Evolutionary conservation across 495 filamentous ascomycete species (phyloP), one percentile per base, ranked within the genome.

Genomic region (Terfezia boudieri): DNA sequence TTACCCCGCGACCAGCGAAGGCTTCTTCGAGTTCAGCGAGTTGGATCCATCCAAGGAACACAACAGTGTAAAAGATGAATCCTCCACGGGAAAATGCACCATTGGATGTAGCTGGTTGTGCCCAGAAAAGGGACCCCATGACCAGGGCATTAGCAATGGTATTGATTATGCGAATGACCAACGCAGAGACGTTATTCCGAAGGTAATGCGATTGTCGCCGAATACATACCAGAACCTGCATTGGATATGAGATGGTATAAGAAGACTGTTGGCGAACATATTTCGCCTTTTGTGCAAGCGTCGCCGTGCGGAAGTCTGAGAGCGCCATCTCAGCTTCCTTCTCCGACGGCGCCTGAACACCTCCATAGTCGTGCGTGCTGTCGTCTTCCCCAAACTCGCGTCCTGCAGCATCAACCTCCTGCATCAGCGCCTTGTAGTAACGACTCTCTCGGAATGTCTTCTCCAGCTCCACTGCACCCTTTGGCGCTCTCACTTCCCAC

Each of bases 1-100:
- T 72, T n/a, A 84, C 77, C 9, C 64, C 68, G 55, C 81, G 69
- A 4, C 80, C 80, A 49, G 71, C 69, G 9, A 83, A 75, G 49
- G 83, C 79, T 37, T 77, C 78, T 71, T 79, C 80, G 53, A 84
- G 67, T 63, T 86, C 82, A 1, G 78, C 75, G 46, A 86, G 66
- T 58, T 84, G 80, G 41, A 85, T 70, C 80, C 80, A 84, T 50
- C 81, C 80, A n/a, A 83, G 70, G 68, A 82, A 84, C 16, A 86
- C 61, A 59, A 84, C 78, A 5, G 78, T 77, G 68, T 85, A 85
- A 73, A 86, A 86, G 12, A 78, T 61, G 9, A 77, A 72, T 61
- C 83, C 82, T 6, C 81, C 74, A 50, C 81, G 74, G 8, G 75
- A 68, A 63, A 86, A 87, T 2, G 80, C 78, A 36, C 83, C 81